Evolutionary conservation across 306 rosid genomes (phyloP), one percentile per base, ranked within the genome.

Genomic region (Lagenaria siceraria): DNA sequence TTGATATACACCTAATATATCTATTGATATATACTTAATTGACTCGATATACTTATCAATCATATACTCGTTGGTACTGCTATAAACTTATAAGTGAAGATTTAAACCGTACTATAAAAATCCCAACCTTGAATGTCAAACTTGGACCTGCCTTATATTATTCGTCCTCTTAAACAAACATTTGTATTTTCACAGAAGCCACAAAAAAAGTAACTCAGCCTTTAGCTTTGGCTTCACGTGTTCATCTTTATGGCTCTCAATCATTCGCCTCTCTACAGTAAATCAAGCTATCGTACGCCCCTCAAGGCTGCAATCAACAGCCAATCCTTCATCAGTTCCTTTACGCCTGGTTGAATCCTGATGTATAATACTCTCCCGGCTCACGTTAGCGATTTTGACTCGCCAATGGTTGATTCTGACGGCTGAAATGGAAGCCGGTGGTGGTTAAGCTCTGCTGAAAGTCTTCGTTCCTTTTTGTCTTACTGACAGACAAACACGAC

Each of bases 221-320:
- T 72, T 68, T 12, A 15, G 31, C 53, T 68, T 68, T 42, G 77
- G 27, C 27, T 72, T 72, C 60, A 70, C 76, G 58, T 43, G 76
- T 70, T 70, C 56, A 43, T 15, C 38, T 70, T 22, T 70, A 46
- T 70, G 40, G 40, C n/a, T 19, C 27, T 49, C 59, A 72, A 72
- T 72, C 76, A 72, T 49, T 72, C 76, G 15, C 8, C 2, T 48
- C 15, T 49, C 60, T 5, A 49, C 29, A 29, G 61, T 72, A 25
- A 72, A 17, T 72, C 72, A 48, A 72, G 43, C 61, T 72, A 72
- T 27, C 61, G 2, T 72, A 10, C 77, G 61, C 61, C 77, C 2
- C n/a, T 15, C 55, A 0, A 51, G n/a, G 21, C 55, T 18, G n/a
- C 9, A 51, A 24, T 27, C 58, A 21, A 22, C 54, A 2, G 1